Evolutionary conservation across 257 asterid species (phyloP), one percentile per base, ranked within the genome.

Genomic region (Leonotis leonurus): DNA sequence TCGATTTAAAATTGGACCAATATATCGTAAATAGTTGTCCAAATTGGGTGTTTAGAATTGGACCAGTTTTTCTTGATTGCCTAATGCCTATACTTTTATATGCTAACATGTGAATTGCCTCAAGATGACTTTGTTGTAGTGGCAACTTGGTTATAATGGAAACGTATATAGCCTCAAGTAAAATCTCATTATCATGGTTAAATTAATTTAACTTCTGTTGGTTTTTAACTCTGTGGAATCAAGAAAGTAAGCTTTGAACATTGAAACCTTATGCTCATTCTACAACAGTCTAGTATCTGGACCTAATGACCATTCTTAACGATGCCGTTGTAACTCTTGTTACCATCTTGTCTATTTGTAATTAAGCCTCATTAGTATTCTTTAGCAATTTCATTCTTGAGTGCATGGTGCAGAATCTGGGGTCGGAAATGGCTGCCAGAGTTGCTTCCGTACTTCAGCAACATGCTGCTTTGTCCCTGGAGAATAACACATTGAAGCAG

Each of bases 401-500:
- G 13, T 48, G 63, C 35, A 17, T 65, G 68, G 49, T 60, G 54
- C 90, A 89, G 94, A 75, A 80, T 67, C 36, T 78, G 36, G 88
- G 84, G 44, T 78, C 86, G 13, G 92, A 87, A 46, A 74, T 87
- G 90, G 74, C 88, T 62, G 70, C 73, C 10, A 81, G 76, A 60
- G 85, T 87, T 58, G 80, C 84, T 40, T 69, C 83, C 44, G 67
- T 85, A 17, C 53, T 79, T 65, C 90, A 78, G 76, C 91, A 73
- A 51, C 76, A 73, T 17, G 65, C 73, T 78, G 74, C 92, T 65
- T 69, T 89, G 53, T 75, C 86, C 40, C 22, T 79, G 71, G 95
- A 89, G 72, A 89, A 89, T 37, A 78, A 35, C 80, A 67, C 84
- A 51, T 77, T 89, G 65, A 89, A 87, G 79, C 92, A 84, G 75